Evolutionary conservation across 129 eudicot genomes (phyloP).

Genomic region (Saussurea involucrata): DNA sequence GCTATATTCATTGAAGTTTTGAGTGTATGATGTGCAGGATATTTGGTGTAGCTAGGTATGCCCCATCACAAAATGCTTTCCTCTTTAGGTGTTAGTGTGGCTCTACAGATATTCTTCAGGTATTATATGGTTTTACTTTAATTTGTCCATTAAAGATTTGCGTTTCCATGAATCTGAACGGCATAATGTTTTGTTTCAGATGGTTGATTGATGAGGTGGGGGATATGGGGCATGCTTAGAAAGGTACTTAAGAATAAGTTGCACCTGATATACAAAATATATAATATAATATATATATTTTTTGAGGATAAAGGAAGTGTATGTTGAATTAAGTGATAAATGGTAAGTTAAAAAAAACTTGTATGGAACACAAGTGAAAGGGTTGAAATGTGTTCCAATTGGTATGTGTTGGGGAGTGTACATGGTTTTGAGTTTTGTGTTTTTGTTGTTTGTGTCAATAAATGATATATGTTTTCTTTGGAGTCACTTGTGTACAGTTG

Average conservation of each 20-base stretch:
- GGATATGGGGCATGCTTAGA: conserved; percentile 31
- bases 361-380: conserved; percentile 29
- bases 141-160: neutral
- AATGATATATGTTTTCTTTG: conserved; percentile 5
- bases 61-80: conserved; percentile 30
- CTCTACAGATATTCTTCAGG: conserved; percentile 32
- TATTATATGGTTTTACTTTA: neutral
- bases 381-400: conserved; percentile 30
- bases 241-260: conserved; percentile 33
- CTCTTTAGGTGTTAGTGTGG: conserved; percentile 33
- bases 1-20: neutral
- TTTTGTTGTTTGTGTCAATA: conserved; percentile 26
- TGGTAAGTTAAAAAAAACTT: conserved; percentile 18
- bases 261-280: conserved; percentile 26
- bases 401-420: conserved; percentile 38
- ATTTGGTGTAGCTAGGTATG: conserved; percentile 38
- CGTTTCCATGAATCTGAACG: neutral
- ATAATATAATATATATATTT: neutral
- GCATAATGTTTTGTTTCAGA: conserved; percentile 7
- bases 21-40: conserved; percentile 32
- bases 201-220: conserved; percentile 28
- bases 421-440: conserved; percentile 18
- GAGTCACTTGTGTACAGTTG: conserved; percentile 1
- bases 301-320: conserved; percentile 41
- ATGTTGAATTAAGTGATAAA: conserved; percentile 32